These are phyloP conservation scores for Populus nigra DNA, from an alignment of 345 rosid genomes.

Conservation along the genomic window DNA sequence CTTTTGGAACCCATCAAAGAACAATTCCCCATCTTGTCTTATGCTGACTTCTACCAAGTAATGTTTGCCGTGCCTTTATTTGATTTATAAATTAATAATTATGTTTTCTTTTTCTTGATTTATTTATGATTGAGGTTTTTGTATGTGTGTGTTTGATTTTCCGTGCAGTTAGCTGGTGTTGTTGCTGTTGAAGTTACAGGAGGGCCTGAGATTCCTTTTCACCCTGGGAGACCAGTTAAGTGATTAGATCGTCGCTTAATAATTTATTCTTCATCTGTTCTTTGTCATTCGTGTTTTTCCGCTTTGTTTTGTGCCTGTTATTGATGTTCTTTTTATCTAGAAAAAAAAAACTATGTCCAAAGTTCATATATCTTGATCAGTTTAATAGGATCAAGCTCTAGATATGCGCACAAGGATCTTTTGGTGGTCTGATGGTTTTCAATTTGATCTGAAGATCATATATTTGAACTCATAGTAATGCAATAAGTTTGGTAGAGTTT, in stretches of 20 bases:
- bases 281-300: not conserved
- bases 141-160: too few species aligned
- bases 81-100: not conserved
- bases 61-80: not conserved
- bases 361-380: not conserved
- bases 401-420: not conserved
- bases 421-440: not conserved
- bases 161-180: constrained; percentile 59
- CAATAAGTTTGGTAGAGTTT: not conserved
- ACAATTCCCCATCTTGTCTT: constrained; percentile 21
- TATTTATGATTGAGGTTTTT: not conserved
- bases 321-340: not conserved
- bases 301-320: not conserved
- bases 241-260: not conserved
- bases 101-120: not conserved
- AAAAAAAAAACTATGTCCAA: not conserved
- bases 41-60: constrained; percentile 33
- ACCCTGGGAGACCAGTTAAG: constrained; percentile 70
- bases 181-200: constrained; percentile 82
- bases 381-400: not conserved
- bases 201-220: constrained; percentile 90
- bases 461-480: not conserved
- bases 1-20: constrained; percentile 24
- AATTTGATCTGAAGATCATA: not conserved
- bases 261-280: not conserved